Base-by-base conservation (phyloP, 2,329 filamentous ascomycete species). In the Geosmithia putterillii region DNA sequence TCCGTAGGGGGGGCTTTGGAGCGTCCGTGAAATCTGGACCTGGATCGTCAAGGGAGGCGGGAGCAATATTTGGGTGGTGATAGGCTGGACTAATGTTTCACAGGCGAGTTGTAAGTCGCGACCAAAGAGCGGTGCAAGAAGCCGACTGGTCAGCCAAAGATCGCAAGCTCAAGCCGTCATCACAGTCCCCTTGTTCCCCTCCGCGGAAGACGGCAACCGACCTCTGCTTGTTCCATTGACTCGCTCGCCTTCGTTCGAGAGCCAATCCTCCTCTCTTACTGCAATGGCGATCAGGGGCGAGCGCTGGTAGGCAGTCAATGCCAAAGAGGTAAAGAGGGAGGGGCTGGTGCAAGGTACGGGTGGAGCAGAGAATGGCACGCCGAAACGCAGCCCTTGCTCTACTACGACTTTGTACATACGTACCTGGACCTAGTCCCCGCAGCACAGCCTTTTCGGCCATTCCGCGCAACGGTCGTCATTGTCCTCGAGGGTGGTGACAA, bases 1-100 rank as follows among this genome's bases (percentile, higher is more conserved):
- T 46, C 49, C 50, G 57, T 54, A 54, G 54, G 49, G 46, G 48
- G n/a, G n/a, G n/a, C n/a, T n/a, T n/a, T n/a, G n/a, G n/a, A n/a
- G n/a, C n/a, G n/a, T n/a, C 51, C 53, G 12, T 9, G 37, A n/a
- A 35, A 9, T 40, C 21, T 43, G 32, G 22, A 10, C 14, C 40
- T 42, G 43, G 19, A 39, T 39, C 39, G 39, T 23, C 21, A 12
- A 45, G 42, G 32, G 40, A 40, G 25, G 23, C 14, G 23, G 12
- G 35, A 22, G 18, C 21, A 17, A 22, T n/a, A 18, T 48, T 28
- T 38, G 39, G 46, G 38, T 44, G 44, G 47, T 60, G 58, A 60
- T 60, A 61, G 57, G 58, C 47, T 47, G 45, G 46, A 44, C 43
- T 44, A 32, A 32, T 32, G 28, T 32, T 32, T 32, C 28, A 32